Conservation (phyloP, 768 basidiomycete species). For the Pisolithus tinctorius region DNA sequence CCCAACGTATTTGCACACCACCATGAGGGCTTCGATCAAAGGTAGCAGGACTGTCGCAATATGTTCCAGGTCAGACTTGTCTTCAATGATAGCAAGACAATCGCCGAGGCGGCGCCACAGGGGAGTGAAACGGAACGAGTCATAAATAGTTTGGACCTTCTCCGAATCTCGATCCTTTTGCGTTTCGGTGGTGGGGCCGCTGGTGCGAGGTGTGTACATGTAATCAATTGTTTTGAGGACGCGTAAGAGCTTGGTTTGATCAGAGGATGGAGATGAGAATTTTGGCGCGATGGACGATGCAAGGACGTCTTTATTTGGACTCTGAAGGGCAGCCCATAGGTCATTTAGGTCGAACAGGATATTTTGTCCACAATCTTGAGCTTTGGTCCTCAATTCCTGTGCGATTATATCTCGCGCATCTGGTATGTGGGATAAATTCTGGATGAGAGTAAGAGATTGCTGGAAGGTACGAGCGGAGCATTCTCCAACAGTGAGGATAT, state of each 20-base stretch:
- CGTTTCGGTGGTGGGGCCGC: slow-evolving; percentile 32
- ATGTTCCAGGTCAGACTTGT: slow-evolving; percentile 73
- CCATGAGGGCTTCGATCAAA: slow-evolving; percentile 95
- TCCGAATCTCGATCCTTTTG: slow-evolving; percentile 54
- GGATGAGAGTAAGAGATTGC: slow-evolving; percentile 84
- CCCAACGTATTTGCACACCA: slow-evolving; percentile 93
- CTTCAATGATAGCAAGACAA: slow-evolving; percentile 78
- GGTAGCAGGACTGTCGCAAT: slow-evolving; percentile 90
- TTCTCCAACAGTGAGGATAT: slow-evolving; percentile 95
- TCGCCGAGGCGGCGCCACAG: slow-evolving; percentile 90
- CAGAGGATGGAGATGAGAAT: slow-evolving; percentile 90
- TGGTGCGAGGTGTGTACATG: slow-evolving; percentile 70
- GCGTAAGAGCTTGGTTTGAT: slow-evolving; percentile 92
- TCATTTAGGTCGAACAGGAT: slow-evolving; percentile 74
- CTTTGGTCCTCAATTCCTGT: slow-evolving; percentile 77
- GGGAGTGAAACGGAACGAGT: slow-evolving; percentile 82
- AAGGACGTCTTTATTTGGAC: slow-evolving; percentile 46
- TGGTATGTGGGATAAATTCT: slow-evolving; percentile 83
- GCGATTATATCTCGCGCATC: slow-evolving; percentile 87
- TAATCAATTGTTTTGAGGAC: slow-evolving; percentile 97
- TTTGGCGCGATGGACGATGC: slow-evolving; percentile 72
- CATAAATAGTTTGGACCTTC: slow-evolving; percentile 84
- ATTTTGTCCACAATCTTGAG: slow-evolving; percentile 79
- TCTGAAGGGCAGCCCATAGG: slow-evolving; percentile 57
- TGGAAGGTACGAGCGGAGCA: slow-evolving; percentile 96